These are phyloP conservation scores for Chaetomiaceae sp. DNA, from an alignment of 2,329 filamentous ascomycete genomes.

Conservation along the genomic window DNA sequence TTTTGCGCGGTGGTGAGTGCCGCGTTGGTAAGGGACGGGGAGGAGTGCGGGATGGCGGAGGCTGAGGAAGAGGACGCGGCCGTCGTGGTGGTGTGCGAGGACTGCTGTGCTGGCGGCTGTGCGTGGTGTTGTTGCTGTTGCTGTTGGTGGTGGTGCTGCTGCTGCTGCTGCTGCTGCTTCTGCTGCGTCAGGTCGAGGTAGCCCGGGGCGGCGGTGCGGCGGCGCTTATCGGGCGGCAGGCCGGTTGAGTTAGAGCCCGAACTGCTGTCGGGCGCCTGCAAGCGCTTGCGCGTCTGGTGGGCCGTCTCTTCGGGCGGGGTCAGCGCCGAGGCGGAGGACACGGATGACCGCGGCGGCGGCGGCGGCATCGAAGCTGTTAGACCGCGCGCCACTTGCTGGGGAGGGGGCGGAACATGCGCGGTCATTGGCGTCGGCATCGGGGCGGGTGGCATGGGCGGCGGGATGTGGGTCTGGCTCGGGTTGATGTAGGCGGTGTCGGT, in stretches of 20 bases:
- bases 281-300: conserved; percentile 38
- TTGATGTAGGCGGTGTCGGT: conserved; percentile 29
- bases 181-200: conserved; percentile 23
- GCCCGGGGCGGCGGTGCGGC: conserved; percentile 28
- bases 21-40: neutral
- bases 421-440: conserved; percentile 22
- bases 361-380: conserved; percentile 21
- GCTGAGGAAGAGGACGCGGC: neutral
- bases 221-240: conserved; percentile 28
- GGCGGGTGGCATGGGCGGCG: conserved; percentile 22
- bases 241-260: conserved; percentile 4
- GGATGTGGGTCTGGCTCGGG: conserved; percentile 20
- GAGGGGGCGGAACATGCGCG: conserved; percentile 16
- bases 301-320: conserved; percentile 51
- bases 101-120: neutral
- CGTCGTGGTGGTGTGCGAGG: neutral
- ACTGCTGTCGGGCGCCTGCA: conserved; percentile 20
- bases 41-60: neutral
- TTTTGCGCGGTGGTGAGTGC: neutral
- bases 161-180: conserved; percentile 9
- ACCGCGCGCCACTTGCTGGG: conserved; percentile 20
- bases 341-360: conserved; percentile 33
- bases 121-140: conserved; percentile 9
- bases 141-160: conserved; percentile 15
- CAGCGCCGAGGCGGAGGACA: conserved; percentile 39